Percentiles rank a stretch among this genome's conserved stretches.
Conservation (phyloP, 306 rosid genomes). For the Hippophae rhamnoides region DNA sequence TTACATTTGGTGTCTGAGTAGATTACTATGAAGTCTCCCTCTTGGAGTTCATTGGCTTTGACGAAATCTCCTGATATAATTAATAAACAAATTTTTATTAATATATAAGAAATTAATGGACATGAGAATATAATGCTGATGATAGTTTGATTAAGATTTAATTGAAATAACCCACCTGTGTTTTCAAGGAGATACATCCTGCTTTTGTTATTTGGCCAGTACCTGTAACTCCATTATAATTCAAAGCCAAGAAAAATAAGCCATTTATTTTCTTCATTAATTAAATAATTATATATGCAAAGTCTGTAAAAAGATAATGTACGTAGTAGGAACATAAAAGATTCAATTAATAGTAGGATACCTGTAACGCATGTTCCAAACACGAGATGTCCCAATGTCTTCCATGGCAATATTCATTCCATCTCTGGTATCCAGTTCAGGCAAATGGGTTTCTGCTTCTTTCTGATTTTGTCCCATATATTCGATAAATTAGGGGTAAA, state of each 20-base stretch:
- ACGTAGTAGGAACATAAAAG: background rate
- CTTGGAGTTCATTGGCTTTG: slow-evolving; percentile 97
- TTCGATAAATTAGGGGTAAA: background rate
- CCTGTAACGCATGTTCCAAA: slow-evolving; percentile 99
- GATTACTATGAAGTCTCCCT: slow-evolving; percentile 93
- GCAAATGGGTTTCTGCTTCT: slow-evolving; percentile 95
- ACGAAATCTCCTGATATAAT: slow-evolving; percentile 72
- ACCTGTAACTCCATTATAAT: slow-evolving; percentile 58
- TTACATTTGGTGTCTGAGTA: slow-evolving; percentile 83
- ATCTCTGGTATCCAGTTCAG: slow-evolving; percentile 86
- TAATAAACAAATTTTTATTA: background rate
- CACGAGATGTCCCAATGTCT: slow-evolving; percentile 83
- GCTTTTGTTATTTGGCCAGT: slow-evolving; percentile 99
- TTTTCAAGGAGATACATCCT: slow-evolving; percentile 98
- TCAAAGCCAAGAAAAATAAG: background rate
- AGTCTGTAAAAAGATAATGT: background rate
- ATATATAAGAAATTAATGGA: background rate
- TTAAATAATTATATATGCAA: no score
- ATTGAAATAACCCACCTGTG: slow-evolving; percentile 42
- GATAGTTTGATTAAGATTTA: no score
- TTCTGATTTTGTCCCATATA: slow-evolving; percentile 33
- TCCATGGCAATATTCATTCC: slow-evolving; percentile 91
- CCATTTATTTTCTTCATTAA: slow-evolving; percentile 16
- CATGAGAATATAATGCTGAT: background rate
- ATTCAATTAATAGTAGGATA: slow-evolving; percentile 5